Base-by-base conservation (phyloP, 768 basidiomycete genomes). In the Macrocybe gigantea region DNA sequence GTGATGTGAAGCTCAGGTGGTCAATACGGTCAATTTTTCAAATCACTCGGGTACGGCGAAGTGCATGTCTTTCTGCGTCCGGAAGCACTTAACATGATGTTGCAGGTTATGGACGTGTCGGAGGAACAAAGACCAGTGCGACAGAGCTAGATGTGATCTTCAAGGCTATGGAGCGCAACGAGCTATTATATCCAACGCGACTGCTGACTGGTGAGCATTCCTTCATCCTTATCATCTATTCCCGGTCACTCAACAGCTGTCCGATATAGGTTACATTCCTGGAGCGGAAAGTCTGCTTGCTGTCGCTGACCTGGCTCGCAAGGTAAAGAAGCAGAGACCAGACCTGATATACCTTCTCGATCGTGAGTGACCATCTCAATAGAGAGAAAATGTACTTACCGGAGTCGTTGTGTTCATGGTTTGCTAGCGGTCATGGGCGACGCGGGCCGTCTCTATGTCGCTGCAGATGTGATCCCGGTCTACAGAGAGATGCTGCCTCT, bases 21-120 rank as follows among this genome's bases (percentile, higher is more conserved):
- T 95, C 14, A 94, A 93, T 60, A 92, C 92, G 1, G 94, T 97
- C 34, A 88, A 96, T 58, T 97, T 88, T 63, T 90, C 90, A 6
- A 99, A 98, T 56, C 95, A 99, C 62, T 77, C 92, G 5, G 93
- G 92, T 88, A 47, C 47, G 74, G 56, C 5, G 11, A 14, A 7
- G 33, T 11, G 3, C 29, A 36, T 14, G 3, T 54, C 31, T 15
- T 44, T 5, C 29, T 13, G 35, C 10, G 33, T n/a, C 12, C 9
- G 33, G 29, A 45, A 37, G 29, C 14, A 13, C n/a, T 47, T 45
- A 2, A 33, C 44, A 35, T n/a, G 41, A 15, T 44, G 15, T 53
- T 22, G 6, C 53, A 95, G 93, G 92, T 6, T 97, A 97, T 69
- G 82, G 84, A 11, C 78, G 80, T 37, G 79, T 79, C 41, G 86